Conservation (phyloP, 2,329 filamentous ascomycete genomes). For the Fusarium nodosum region DNA sequence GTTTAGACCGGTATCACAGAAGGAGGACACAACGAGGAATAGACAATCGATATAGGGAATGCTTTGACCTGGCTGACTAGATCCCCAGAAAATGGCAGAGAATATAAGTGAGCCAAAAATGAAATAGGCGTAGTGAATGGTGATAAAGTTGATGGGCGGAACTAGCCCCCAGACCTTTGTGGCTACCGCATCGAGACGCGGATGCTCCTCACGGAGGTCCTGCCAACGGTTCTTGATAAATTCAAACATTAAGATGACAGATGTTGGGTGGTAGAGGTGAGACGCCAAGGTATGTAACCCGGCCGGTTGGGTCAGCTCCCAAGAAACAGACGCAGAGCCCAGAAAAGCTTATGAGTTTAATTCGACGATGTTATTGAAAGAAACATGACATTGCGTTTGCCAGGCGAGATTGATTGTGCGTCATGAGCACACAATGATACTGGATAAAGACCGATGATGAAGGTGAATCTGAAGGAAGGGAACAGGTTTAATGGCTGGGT, state of each 20-base stretch:
- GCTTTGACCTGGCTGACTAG: conserved; percentile 64
- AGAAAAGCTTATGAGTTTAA: conserved; percentile 10
- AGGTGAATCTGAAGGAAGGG: conserved; percentile 1
- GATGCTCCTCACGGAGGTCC: conserved; percentile 43
- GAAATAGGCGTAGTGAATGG: conserved; percentile 77
- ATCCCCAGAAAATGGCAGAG: conserved; percentile 72
- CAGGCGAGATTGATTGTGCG: background rate
- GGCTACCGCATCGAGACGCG: conserved; percentile 24
- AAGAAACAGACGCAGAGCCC: conserved; percentile 23
- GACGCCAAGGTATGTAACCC: conserved; percentile 31
- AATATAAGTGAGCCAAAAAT: conserved; percentile 66
- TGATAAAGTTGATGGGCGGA: conserved; percentile 71
- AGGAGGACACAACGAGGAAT: conserved; percentile 75
- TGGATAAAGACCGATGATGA: background rate
- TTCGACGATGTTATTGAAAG: conserved; percentile 29
- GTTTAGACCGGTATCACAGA: conserved; percentile 77
- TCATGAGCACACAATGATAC: background rate
- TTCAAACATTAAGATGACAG: conserved; percentile 37
- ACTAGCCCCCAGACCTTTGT: conserved; percentile 34
- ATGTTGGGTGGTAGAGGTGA: conserved; percentile 7
- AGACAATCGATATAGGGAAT: conserved; percentile 74
- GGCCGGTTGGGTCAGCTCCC: conserved; percentile 25
- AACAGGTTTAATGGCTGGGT: background rate
- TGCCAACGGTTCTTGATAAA: conserved; percentile 42
- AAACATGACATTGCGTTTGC: conserved; percentile 35